These are phyloP conservation scores for Biancaea sappan DNA, from an alignment of 306 rosid genomes.

Conservation along the genomic window DNA sequence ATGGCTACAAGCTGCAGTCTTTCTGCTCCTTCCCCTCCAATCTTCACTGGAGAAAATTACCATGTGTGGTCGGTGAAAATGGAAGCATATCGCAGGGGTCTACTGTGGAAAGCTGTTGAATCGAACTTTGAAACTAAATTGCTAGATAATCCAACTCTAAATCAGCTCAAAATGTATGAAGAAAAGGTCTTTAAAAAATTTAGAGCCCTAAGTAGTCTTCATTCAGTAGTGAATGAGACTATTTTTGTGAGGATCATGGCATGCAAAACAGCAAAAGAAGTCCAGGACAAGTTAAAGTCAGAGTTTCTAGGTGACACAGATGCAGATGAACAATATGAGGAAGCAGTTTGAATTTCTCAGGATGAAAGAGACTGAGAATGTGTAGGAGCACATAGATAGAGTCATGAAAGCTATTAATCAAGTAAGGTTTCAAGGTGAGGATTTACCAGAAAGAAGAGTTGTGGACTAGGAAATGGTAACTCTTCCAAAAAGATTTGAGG, in stretches of 20 bases:
- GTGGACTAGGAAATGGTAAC: neutral
- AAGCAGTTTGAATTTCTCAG: neutral
- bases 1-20: neutral
- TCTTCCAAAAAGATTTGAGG: neutral
- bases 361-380: neutral
- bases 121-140: neutral
- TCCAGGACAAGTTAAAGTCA: neutral
- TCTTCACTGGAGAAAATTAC: neutral
- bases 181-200: neutral
- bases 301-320: neutral
- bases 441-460: neutral
- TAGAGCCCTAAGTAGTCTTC: too few relatives aligned
- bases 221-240: too few relatives aligned
- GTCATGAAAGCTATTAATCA: neutral
- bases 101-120: neutral
- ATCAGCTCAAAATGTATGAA: neutral
- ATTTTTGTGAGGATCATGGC: neutral
- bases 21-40: neutral
- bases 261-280: neutral
- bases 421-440: neutral
- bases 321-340: neutral
- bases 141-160: neutral
- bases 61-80: too few relatives aligned
- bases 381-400: neutral
- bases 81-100: neutral